Evolutionary conservation across 2,329 filamentous ascomycete species (phyloP), one percentile per base, ranked within the genome.

Genomic region (Aspergillus fijiensis): DNA sequence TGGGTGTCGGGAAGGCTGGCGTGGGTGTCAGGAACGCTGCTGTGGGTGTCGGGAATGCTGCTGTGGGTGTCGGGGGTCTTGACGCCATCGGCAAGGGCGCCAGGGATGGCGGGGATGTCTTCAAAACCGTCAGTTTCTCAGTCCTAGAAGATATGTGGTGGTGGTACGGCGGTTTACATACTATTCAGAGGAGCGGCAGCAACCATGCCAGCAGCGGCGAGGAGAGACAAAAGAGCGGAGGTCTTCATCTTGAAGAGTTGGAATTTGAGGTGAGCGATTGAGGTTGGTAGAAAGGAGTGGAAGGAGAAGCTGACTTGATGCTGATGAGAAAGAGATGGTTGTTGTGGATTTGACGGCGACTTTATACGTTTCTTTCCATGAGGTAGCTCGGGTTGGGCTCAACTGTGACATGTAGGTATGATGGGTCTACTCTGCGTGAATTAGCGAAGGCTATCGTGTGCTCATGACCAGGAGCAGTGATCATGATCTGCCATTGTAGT

Each of bases 231-330:
- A 45, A 60, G 12, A 47, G 49, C 39, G 29, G 48, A 31, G 52
- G 48, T 39, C 52, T 56, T 60, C 58, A 60, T 60, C 47, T 52
- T 60, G 52, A 33, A 25, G 16, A 6, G 23, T 55, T 29, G 39
- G 29, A 29, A 25, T 9, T 55, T 21, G 19, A 35, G 27, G 25
- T 21, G 42, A 23, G 42, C 19, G 53, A 35, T 35, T 35, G 27
- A 9, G 19, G 31, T 23, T 6, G 51, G 1, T 55, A 47, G 33
- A 35, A 55, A 23, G 25, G 48, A 45, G n/a, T 21, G 10, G 29
- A 25, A 55, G 27, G n/a, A 35, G 45, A 55, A 35, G 29, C 39
- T 45, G 33, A 45, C 53, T 55, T 55, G 53, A 55, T 49, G 53
- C 25, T 33, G 53, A 49, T 55, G 53, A 25, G 21, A 39, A 55